A percentile compares a stretch with the other conserved stretches of the same genome.
phyloP scores from a whole-genome alignment of 2,329 filamentous ascomycete genomes.

The Curvularia lunata region DNA sequence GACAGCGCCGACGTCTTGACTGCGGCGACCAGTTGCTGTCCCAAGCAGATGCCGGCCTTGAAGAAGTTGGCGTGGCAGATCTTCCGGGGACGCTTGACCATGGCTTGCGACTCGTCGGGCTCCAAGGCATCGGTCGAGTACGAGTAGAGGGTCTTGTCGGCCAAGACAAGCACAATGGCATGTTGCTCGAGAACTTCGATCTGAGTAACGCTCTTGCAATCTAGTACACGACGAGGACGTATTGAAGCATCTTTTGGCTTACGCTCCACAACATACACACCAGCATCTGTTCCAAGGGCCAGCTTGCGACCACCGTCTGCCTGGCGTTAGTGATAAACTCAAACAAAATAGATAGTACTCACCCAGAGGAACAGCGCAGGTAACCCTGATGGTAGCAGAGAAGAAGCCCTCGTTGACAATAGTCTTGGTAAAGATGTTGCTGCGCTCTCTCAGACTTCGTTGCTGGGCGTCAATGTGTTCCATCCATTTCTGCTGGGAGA shows the following conservation, averaged over 20 bases:
- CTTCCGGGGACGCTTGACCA: conserved; percentile 88
- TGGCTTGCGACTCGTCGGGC: conserved; percentile 73
- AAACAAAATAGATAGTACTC: conserved; percentile 46
- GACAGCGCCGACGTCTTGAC: conserved; percentile 93
- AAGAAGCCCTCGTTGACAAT: conserved; percentile 87
- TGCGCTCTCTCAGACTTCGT: conserved; percentile 77
- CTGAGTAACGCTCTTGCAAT: conserved; percentile 86
- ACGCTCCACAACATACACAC: conserved; percentile 90
- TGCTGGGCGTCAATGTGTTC: conserved; percentile 94
- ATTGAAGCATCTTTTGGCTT: conserved; percentile 79
- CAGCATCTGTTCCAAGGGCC: conserved; percentile 91
- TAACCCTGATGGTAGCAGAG: conserved; percentile 85
- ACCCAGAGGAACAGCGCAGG: conserved; percentile 92
- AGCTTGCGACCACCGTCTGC: conserved; percentile 92
- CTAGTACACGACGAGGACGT: conserved; percentile 81
- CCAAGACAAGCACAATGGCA: conserved; percentile 84
- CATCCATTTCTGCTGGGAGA: conserved; percentile 93
- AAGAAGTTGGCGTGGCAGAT: conserved; percentile 99
- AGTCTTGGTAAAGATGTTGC: conserved; percentile 72
- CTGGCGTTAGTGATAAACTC: conserved; percentile 30
- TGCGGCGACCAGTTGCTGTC: conserved; percentile 91
- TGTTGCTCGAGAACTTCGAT: conserved; percentile 97
- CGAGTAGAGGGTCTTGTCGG: conserved; percentile 90
- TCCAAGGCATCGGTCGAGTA: conserved; percentile 89
- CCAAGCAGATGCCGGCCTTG: conserved; percentile 93